A percentile compares a stretch with the other conserved stretches of the same genome.
Evolutionary conservation across 164 flowering plant species (phyloP).

Genomic region (Vitis labrusca): DNA sequence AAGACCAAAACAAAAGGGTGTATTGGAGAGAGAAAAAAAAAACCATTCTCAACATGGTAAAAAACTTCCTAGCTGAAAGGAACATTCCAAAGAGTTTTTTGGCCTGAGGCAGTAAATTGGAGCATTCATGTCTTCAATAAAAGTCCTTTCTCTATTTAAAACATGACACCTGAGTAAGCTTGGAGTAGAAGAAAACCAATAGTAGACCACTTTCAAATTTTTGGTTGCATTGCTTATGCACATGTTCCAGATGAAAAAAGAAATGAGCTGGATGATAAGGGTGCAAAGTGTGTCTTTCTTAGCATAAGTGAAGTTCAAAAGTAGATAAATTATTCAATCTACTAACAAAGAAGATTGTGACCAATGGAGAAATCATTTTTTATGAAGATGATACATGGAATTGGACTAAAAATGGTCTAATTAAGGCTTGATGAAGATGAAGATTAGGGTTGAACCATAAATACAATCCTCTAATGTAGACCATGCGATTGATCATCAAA

Average conservation of each 20-base stretch:
- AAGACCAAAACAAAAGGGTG: too few species aligned
- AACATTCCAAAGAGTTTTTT: too few species aligned
- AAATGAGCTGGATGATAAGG: constrained; percentile 4
- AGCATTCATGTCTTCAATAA: too few species aligned
- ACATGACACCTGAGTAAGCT: not conserved
- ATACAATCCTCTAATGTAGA: too few species aligned
- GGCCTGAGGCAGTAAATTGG: too few species aligned
- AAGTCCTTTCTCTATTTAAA: too few species aligned
- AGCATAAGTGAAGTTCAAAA: constrained; percentile 1
- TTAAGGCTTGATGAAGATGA: too few species aligned
- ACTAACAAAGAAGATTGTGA: not conserved
- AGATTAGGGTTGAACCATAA: too few species aligned
- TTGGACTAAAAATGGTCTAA: not conserved
- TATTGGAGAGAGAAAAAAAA: too few species aligned
- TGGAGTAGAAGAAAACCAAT: not conserved
- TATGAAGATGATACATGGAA: not conserved
- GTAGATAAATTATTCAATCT: constrained; percentile 6
- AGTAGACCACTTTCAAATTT: not conserved
- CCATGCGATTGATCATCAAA: too few species aligned
- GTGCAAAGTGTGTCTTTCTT: not conserved
- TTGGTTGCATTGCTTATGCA: not conserved
- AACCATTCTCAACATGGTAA: too few species aligned
- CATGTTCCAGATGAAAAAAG: constrained; percentile 2
- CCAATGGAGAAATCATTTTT: not conserved
- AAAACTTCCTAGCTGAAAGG: too few species aligned